These are phyloP conservation scores for Colletotrichum horii DNA, from an alignment of 2,329 filamentous ascomycete genomes.

Conservation along the genomic window DNA sequence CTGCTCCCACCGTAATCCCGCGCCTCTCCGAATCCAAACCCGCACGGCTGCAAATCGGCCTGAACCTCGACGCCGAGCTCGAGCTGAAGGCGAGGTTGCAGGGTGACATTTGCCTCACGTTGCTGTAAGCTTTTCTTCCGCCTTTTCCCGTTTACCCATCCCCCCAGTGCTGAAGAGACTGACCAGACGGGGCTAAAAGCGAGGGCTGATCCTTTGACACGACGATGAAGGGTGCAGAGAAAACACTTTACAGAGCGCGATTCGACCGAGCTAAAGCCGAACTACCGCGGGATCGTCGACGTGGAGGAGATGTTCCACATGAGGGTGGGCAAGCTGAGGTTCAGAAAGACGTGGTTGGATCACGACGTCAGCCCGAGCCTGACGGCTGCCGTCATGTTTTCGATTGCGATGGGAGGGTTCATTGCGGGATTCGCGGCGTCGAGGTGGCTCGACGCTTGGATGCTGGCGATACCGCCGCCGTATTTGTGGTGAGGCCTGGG, in stretches of 20 bases:
- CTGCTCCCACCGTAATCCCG: constrained; percentile 23
- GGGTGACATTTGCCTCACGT: constrained; percentile 73
- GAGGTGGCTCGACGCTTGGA: not conserved
- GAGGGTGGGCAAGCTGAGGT: constrained; percentile 33
- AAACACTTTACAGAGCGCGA: not conserved
- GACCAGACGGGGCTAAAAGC: constrained; percentile 4
- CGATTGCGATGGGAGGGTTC: constrained; percentile 28
- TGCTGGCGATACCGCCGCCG: not conserved
- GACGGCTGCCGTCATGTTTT: constrained; percentile 25
- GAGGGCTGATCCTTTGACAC: not conserved
- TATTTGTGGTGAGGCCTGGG: not conserved
- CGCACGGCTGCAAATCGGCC: constrained; percentile 71
- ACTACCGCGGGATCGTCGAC: constrained; percentile 5
- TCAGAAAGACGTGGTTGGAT: constrained; percentile 36
- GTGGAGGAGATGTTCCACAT: constrained; percentile 36
- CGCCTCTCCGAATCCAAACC: constrained; percentile 56
- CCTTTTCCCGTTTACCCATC: not conserved
- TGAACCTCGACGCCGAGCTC: constrained; percentile 79
- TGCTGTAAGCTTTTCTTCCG: constrained; percentile 60
- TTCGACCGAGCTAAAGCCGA: constrained; percentile 9
- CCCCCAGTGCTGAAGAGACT: not conserved
- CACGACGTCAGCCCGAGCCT: constrained; percentile 29
- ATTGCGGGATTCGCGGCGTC: constrained; percentile 15
- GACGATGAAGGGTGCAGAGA: constrained; percentile 11
- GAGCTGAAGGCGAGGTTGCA: constrained; percentile 80